Evolutionary conservation across 2,329 filamentous ascomycete genomes (phyloP).

Genomic region (Cladosporium sp.): DNA sequence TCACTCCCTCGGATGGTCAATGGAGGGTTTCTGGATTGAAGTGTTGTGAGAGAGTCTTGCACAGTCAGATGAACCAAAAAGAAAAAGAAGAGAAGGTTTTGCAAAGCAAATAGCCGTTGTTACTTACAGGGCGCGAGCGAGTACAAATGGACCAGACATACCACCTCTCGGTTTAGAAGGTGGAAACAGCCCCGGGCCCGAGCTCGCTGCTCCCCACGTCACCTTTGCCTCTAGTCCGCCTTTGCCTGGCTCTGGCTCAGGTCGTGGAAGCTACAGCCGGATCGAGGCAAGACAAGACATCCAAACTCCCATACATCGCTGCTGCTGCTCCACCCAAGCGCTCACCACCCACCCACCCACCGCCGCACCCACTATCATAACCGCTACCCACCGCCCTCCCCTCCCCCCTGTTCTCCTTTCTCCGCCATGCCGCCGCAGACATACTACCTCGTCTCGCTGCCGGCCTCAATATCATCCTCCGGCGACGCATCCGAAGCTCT

Average conservation of each 20-base stretch:
- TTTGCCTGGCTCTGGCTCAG: too few relatives aligned
- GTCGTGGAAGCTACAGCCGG: constrained; percentile 2
- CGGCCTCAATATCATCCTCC: constrained; percentile 78
- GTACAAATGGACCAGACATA: neutral
- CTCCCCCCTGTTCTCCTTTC: neutral
- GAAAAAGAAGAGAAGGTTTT: neutral
- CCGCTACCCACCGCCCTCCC: neutral
- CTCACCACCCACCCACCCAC: constrained; percentile 12
- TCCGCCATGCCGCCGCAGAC: constrained; percentile 42
- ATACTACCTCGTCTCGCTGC: constrained; percentile 87
- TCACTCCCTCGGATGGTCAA: too few relatives aligned
- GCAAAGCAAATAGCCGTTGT: neutral
- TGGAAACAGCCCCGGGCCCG: neutral
- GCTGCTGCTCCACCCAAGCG: too few relatives aligned
- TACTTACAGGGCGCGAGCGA: constrained; percentile 4
- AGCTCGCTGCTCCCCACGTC: constrained; percentile 1
- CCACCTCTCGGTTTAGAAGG: too few relatives aligned
- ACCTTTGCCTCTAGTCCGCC: neutral
- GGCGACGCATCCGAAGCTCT: constrained; percentile 78
- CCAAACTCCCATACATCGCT: constrained; percentile 8
- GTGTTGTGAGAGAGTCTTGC: too few relatives aligned
- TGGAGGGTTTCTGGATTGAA: too few relatives aligned
- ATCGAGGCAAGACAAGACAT: constrained; percentile 2
- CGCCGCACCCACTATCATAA: neutral
- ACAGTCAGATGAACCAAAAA: too few relatives aligned